Conservation (phyloP, 1,284 basidiomycete genomes). For the Bjerkandera adusta region DNA sequence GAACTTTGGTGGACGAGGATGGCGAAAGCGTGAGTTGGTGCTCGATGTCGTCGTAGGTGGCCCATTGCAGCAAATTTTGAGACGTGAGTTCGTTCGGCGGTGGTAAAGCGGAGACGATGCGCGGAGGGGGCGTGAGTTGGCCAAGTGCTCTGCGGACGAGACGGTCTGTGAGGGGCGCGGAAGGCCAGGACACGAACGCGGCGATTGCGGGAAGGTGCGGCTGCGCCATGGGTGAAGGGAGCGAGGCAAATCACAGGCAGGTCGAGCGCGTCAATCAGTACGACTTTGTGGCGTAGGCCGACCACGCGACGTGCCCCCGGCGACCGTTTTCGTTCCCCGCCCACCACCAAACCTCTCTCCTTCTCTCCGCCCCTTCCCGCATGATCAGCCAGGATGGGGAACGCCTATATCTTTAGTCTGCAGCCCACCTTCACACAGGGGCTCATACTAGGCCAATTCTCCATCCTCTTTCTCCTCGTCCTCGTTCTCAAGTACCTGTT, state of each 20-base stretch:
- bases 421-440: constrained; percentile 85
- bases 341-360: no score
- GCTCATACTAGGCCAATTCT: constrained; percentile 75
- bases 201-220: constrained; percentile 21
- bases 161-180: constrained; percentile 71
- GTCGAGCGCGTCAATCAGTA: constrained; percentile 1
- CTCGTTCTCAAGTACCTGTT: constrained; percentile 81
- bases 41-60: constrained; percentile 80
- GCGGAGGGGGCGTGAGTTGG: constrained; percentile 30
- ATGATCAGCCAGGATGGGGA: constrained; percentile 41
- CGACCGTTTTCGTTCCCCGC: no score
- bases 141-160: constrained; percentile 68
- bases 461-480: constrained; percentile 66
- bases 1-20: constrained; percentile 33
- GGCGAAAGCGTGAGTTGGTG: constrained; percentile 64
- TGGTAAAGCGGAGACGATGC: constrained; percentile 27
- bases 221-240: background rate
- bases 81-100: constrained; percentile 8
- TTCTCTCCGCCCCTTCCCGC: no score
- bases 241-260: background rate
- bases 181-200: constrained; percentile 73
- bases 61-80: constrained; percentile 65
- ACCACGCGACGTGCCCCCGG: background rate
- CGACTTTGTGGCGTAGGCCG: constrained; percentile 1
- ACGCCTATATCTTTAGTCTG: constrained; percentile 65